Percentiles rank a stretch among this genome's conserved stretches.
Conservation (phyloP, 2,329 filamentous ascomycete species). For the Chaetomium strumarium region DNA sequence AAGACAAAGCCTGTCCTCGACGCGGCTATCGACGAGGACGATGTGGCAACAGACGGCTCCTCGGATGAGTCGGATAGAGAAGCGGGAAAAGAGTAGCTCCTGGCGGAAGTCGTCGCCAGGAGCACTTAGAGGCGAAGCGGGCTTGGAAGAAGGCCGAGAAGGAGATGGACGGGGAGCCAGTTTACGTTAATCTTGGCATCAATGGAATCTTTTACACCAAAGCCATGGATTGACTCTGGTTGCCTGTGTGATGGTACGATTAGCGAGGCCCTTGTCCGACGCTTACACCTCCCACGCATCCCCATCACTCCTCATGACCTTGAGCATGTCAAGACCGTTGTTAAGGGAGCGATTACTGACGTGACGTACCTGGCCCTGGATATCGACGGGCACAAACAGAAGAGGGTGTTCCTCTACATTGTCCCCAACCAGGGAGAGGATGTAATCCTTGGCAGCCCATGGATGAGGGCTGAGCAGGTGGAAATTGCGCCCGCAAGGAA, state of each 20-base stretch:
- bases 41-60: too few species aligned
- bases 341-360: neutral
- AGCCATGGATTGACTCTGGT: neutral
- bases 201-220: constrained; percentile 1
- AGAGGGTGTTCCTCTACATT: neutral
- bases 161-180: neutral
- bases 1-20: too few species aligned
- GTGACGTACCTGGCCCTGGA: neutral
- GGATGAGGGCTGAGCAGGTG: too few species aligned
- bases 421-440: neutral
- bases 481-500: too few species aligned
- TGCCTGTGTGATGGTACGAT: neutral
- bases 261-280: too few species aligned
- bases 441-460: too few species aligned
- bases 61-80: too few species aligned
- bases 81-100: too few species aligned
- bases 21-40: too few species aligned
- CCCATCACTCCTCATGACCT: neutral
- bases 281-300: neutral
- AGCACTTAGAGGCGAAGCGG: neutral
- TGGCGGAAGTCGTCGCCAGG: too few species aligned
- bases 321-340: neutral
- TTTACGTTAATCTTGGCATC: constrained; percentile 1
- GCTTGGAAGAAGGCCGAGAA: too few species aligned
- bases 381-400: neutral